Conservation (phyloP, 495 filamentous ascomycete species). For the Copromyces sp. region DNA sequence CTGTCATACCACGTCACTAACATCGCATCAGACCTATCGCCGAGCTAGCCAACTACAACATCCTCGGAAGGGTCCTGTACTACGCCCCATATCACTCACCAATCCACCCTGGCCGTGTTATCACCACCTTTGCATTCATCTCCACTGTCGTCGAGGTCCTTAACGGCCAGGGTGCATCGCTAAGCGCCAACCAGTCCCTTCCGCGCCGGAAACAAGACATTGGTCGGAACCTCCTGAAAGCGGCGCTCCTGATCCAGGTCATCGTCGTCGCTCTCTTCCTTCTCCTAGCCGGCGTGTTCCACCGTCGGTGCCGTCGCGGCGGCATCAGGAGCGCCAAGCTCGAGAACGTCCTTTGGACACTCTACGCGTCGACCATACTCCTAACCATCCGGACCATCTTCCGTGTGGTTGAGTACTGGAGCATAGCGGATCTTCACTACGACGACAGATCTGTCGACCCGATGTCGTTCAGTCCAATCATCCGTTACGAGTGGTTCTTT, state of each 20-base stretch:
- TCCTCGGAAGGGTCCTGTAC: slow-evolving; percentile 65
- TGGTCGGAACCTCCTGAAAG: slow-evolving; percentile 53
- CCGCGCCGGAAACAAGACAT: slow-evolving; percentile 34
- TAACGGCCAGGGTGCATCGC: slow-evolving; percentile 57
- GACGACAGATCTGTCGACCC: slow-evolving; percentile 20
- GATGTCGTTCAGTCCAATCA: slow-evolving; percentile 34
- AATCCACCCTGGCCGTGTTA: slow-evolving; percentile 66
- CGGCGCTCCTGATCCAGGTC: slow-evolving; percentile 57
- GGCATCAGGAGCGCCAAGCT: slow-evolving; percentile 47
- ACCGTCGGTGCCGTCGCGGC: slow-evolving; percentile 44
- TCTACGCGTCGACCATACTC: slow-evolving; percentile 52
- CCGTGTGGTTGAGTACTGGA: slow-evolving; percentile 55
- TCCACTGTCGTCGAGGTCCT: slow-evolving; percentile 53
- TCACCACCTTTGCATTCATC: slow-evolving; percentile 63
- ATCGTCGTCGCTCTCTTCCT: slow-evolving; percentile 53
- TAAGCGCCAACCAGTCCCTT: slow-evolving; percentile 44
- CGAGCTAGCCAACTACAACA: slow-evolving; percentile 64
- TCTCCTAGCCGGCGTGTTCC: slow-evolving; percentile 47
- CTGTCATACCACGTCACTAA: slow-evolving; percentile 1
- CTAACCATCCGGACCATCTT: slow-evolving; percentile 56
- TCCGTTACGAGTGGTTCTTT: slow-evolving; percentile 63
- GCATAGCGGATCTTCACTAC: slow-evolving; percentile 23
- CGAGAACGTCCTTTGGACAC: slow-evolving; percentile 43
- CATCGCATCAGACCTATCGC: slow-evolving; percentile 49
- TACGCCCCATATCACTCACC: slow-evolving; percentile 71